phyloP scores from a whole-genome alignment of 1,139 yeast species.

The Geotrichum fermentans region DNA sequence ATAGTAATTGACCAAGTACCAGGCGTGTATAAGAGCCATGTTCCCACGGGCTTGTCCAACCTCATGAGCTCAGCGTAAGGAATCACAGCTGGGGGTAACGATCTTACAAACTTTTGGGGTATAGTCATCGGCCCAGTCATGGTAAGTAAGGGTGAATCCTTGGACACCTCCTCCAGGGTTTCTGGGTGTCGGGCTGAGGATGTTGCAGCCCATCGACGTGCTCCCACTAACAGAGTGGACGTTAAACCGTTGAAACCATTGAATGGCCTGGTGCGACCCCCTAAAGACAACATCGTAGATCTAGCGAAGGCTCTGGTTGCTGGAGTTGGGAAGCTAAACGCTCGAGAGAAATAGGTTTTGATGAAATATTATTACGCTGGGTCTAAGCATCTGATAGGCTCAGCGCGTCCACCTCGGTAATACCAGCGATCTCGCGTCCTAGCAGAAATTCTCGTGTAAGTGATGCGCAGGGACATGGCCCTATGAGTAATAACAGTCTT shows the following conservation, averaged over 20 bases:
- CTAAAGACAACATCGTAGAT: conserved; percentile 9
- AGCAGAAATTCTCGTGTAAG: too few relatives aligned
- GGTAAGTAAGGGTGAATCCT: conserved; percentile 19
- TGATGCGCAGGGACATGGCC: too few relatives aligned
- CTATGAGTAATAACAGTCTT: too few relatives aligned
- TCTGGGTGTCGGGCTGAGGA: conserved; percentile 5
- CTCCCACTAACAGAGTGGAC: neutral
- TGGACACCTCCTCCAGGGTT: conserved; percentile 10
- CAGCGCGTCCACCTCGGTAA: too few relatives aligned
- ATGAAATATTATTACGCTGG: neutral
- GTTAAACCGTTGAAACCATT: neutral
- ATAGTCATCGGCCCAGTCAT: conserved; percentile 22
- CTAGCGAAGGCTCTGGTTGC: neutral
- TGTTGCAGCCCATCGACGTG: conserved; percentile 17
- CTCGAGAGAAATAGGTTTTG: neutral
- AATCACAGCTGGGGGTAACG: conserved; percentile 64
- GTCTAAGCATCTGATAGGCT: too few relatives aligned
- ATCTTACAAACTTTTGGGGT: conserved; percentile 43
- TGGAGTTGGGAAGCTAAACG: neutral
- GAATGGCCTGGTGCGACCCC: conserved; percentile 5
- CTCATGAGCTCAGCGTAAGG: conserved; percentile 93
- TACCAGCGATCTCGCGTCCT: too few relatives aligned
- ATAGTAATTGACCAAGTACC: conserved; percentile 76
- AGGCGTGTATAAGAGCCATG: conserved; percentile 75
- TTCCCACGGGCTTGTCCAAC: conserved; percentile 90